A percentile compares a stretch with the other conserved stretches of the same genome.
phyloP scores from a whole-genome alignment of 306 rosid genomes.

The Argentina anserina region DNA sequence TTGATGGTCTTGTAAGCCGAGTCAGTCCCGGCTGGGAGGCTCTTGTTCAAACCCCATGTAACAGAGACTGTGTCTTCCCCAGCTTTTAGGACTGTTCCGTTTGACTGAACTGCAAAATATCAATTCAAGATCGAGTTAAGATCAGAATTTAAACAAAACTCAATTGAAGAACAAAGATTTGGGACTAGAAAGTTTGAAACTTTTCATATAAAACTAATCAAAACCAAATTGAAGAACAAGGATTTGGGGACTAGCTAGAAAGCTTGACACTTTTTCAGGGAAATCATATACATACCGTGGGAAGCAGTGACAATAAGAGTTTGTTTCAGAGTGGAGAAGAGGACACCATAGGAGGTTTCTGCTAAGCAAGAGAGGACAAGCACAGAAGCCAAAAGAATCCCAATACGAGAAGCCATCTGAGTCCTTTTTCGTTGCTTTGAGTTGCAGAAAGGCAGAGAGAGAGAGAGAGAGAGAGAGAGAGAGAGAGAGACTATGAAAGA shows the following conservation, averaged over 20 bases:
- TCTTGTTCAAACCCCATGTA: constrained; percentile 59
- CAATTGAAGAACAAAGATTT: background rate
- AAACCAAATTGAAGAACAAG: background rate
- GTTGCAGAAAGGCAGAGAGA: constrained; percentile 6
- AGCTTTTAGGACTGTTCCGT: constrained; percentile 20
- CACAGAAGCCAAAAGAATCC: constrained; percentile 45
- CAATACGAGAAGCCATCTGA: constrained; percentile 51
- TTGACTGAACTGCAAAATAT: constrained; percentile 40
- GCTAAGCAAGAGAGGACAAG: constrained; percentile 49
- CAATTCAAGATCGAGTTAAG: background rate
- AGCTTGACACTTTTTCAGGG: background rate
- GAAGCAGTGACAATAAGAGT: constrained; percentile 67
- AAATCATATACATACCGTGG: constrained; percentile 42
- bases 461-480: too few species aligned
- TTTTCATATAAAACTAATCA: background rate
- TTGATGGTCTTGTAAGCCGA: constrained; percentile 59
- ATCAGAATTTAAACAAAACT: background rate
- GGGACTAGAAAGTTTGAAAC: background rate
- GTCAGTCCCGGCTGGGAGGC: constrained; percentile 46
- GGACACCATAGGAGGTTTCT: constrained; percentile 44
- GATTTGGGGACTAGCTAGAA: background rate
- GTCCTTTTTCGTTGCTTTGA: background rate
- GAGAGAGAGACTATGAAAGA: background rate
- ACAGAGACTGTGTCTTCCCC: constrained; percentile 62
- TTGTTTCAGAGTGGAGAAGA: constrained; percentile 50